These are phyloP conservation scores for Epichloe typhina DNA, from an alignment of 2,329 filamentous ascomycete species.

Conservation along the genomic window DNA sequence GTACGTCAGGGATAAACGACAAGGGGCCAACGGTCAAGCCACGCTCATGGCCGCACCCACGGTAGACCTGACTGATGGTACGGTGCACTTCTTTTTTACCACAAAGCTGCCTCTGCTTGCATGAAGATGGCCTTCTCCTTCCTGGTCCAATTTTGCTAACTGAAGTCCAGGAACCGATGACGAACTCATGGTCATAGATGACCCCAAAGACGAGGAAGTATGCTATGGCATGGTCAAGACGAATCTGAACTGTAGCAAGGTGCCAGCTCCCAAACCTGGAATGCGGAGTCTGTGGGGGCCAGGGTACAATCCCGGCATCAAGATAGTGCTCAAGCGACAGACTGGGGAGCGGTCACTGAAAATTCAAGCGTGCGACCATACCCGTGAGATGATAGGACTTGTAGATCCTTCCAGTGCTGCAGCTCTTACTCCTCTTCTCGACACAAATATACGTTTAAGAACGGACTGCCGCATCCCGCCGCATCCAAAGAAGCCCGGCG, in stretches of 20 bases:
- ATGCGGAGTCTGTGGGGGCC: constrained; percentile 44
- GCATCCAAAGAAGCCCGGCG: constrained; percentile 48
- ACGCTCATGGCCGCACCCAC: constrained; percentile 24
- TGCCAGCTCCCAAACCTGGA: constrained; percentile 57
- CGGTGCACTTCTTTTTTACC: constrained; percentile 4
- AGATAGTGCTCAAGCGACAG: constrained; percentile 52
- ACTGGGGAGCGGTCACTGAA: constrained; percentile 39
- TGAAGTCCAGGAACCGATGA: constrained; percentile 31
- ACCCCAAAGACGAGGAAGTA: constrained; percentile 55
- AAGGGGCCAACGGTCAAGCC: constrained; percentile 24
- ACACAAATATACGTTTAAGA: constrained; percentile 51
- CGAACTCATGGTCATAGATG: constrained; percentile 42
- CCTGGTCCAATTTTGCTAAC: neutral
- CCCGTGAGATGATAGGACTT: constrained; percentile 58
- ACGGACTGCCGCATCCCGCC: constrained; percentile 59
- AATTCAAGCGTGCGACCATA: constrained; percentile 64
- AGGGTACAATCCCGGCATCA: constrained; percentile 58
- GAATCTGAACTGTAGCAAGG: constrained; percentile 49
- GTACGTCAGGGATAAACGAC: constrained; percentile 49
- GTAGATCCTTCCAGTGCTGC: constrained; percentile 55
- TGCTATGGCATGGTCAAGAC: constrained; percentile 70
- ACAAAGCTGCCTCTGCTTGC: neutral
- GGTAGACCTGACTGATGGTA: constrained; percentile 46
- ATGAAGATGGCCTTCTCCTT: neutral
- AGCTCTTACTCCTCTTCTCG: constrained; percentile 60